Conservation (phyloP, 176 grass and related monocot species). For the Tillandsia leiboldiana region DNA sequence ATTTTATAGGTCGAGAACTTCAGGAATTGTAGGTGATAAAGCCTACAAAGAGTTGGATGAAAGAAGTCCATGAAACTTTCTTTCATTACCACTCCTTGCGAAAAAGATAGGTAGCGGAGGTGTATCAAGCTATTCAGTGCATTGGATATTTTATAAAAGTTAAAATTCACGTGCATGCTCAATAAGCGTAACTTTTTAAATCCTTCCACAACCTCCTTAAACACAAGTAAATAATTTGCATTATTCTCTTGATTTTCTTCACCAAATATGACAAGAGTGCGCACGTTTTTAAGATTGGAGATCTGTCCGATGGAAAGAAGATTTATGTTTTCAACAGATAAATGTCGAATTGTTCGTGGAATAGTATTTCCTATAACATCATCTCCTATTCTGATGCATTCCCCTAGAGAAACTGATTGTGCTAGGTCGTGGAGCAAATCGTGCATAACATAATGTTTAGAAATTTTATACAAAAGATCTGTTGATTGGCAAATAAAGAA, state of each 20-base stretch:
- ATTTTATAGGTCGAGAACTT: too few relatives aligned
- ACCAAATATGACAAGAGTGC: not conserved
- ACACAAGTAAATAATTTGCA: not conserved
- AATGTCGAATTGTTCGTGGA: not conserved
- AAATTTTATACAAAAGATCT: not conserved
- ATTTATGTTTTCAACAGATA: not conserved
- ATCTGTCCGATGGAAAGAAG: not conserved
- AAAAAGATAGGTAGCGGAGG: not conserved
- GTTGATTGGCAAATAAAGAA: not conserved
- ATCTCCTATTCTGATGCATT: constrained; percentile 15
- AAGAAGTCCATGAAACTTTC: too few relatives aligned
- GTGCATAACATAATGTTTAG: constrained; percentile 10
- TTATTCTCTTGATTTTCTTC: not conserved
- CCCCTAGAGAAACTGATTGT: constrained; percentile 11
- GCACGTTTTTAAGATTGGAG: not conserved
- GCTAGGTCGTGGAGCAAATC: constrained; percentile 18
- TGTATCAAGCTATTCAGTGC: not conserved
- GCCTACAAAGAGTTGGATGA: too few relatives aligned
- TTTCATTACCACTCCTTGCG: too few relatives aligned
- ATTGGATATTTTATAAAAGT: not conserved
- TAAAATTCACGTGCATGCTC: not conserved
- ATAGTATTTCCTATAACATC: not conserved
- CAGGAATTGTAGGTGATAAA: too few relatives aligned
- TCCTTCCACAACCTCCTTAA: not conserved
- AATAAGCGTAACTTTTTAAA: not conserved